Evolutionary conservation across 179 eudicot species (phyloP).

Genomic region (Nepenthes alata): DNA sequence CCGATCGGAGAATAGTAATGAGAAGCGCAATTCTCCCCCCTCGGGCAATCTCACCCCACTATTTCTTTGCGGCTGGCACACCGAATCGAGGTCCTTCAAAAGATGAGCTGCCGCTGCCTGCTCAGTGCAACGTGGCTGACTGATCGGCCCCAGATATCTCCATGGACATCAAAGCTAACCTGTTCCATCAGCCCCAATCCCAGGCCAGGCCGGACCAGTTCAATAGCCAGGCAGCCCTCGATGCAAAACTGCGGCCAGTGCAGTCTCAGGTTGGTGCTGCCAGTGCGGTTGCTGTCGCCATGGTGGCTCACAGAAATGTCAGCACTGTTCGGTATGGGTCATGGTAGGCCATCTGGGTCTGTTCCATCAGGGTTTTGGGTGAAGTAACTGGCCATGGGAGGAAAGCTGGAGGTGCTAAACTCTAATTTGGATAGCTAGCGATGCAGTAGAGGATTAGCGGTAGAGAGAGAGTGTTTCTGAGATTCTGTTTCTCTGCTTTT

Average conservation of each 20-base stretch:
- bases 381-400: no score
- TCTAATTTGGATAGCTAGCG: no score
- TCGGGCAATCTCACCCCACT: slow-evolving; percentile 33
- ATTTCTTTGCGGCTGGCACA: slow-evolving; percentile 16
- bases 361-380: no score
- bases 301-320: slow-evolving; percentile 44
- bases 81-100: slow-evolving; percentile 21
- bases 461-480: no score
- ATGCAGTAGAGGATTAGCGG: no score
- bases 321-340: slow-evolving; percentile 32
- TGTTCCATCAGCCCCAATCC: slow-evolving; percentile 21
- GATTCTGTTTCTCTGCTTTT: no score
- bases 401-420: no score
- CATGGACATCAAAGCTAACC: slow-evolving; percentile 32
- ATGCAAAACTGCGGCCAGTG: slow-evolving; percentile 31
- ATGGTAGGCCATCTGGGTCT: no score
- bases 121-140: slow-evolving; percentile 12
- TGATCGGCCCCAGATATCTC: slow-evolving; percentile 20
- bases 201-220: slow-evolving; percentile 33
- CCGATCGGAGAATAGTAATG: slow-evolving; percentile 22
- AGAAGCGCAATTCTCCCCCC: slow-evolving; percentile 31
- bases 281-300: slow-evolving; percentile 7
- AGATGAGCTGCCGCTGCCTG: slow-evolving; percentile 21
- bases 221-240: slow-evolving; percentile 41
- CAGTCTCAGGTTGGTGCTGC: slow-evolving; percentile 48